Evolutionary conservation across 305 asterid genomes (phyloP), one percentile per base, ranked within the genome.

Genomic region (Solanum aculeatissimum): DNA sequence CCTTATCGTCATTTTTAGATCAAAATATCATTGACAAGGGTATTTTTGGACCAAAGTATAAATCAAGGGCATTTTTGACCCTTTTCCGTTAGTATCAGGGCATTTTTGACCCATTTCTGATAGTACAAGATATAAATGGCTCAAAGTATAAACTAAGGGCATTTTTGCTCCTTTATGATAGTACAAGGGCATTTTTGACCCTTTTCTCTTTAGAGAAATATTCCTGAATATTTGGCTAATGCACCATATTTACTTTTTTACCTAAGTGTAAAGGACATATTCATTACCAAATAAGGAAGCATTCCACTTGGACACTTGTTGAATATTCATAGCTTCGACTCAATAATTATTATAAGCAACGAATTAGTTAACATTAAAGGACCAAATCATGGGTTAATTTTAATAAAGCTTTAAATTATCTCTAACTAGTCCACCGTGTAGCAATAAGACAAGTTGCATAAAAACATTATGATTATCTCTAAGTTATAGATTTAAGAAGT

Each of bases 271-370:
- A 18, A 45, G 68, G 82, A 69, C 84, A 85, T 63, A 82, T 71
- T 87, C 69, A 87, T 90, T 87, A 62, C 88, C 84, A 91, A 85
- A 58, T 86, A 89, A 84, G 92, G 91, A 86, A 83, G 90, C 86
- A 85, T 86, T 89, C 86, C 83, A 85, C 87, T 66, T 19, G 10
- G 23, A 83, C 77, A 87, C 88, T 84, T 85, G 69, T 83, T 66
- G 72, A 19, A 13, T 3, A 21, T 43, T 49, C 9, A 75, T 27
- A 43, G 29, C 9, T 71, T 71, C 38, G 13, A 71, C n/a, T 43
- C 38, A 13, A 71, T 71, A 42, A 71, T 71, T 42, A 42, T 71
- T 42, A n/a, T 71, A 11, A 40, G 32, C 35, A 42, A 38, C 51
- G 27, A 19, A 35, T 66, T 38, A 69, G 47, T 38, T 38, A 35